Conservation (phyloP, 768 basidiomycete species). For the Saitozyma podzolica region DNA sequence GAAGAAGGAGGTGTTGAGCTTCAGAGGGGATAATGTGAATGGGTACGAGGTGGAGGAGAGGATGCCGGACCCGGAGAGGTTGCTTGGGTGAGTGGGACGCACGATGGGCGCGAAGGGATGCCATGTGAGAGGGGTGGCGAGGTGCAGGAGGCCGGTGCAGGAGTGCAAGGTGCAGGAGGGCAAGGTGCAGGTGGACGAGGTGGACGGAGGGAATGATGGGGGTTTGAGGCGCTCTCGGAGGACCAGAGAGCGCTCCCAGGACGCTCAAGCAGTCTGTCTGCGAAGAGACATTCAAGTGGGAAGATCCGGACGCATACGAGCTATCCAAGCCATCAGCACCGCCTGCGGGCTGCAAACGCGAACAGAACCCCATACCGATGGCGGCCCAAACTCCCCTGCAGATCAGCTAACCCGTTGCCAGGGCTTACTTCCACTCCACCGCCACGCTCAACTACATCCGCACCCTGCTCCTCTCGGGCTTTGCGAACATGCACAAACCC, state of each 20-base stretch:
- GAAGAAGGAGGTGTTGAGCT: constrained; percentile 71
- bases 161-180: no score
- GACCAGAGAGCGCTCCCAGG: no score
- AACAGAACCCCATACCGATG: background rate
- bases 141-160: no score
- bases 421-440: constrained; percentile 94
- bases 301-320: background rate
- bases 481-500: constrained; percentile 90
- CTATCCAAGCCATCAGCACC: no score
- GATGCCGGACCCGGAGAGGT: constrained; percentile 82
- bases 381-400: background rate
- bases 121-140: no score
- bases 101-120: no score
- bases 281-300: background rate
- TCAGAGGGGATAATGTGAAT: constrained; percentile 97
- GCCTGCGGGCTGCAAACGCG: background rate
- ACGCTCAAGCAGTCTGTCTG: no score
- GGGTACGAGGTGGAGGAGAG: constrained; percentile 73
- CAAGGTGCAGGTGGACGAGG: no score
- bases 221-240: no score
- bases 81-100: constrained; percentile 67
- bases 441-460: constrained; percentile 92
- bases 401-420: constrained; percentile 43
- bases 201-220: no score
- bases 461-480: constrained; percentile 82